Base-by-base conservation (phyloP, 371 early-diverging fungal species). In the Dichotomocladium elegans region DNA sequence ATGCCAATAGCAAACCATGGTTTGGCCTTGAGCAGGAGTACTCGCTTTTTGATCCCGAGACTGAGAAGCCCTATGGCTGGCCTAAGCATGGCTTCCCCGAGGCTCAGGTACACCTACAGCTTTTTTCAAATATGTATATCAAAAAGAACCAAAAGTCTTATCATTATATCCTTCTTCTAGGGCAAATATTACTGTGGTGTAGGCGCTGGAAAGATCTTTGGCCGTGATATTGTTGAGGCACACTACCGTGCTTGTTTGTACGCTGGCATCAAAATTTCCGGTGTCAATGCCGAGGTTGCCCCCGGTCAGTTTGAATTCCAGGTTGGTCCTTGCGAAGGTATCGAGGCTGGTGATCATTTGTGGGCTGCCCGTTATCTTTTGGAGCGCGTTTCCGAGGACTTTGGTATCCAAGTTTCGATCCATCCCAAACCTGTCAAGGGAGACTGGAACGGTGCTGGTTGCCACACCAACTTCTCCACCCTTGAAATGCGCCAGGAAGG, bases 11-110 rank as follows among this genome's bases (percentile, higher is more conserved):
- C 24, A 60, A 75, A 25, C 77, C 82, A 26, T 82, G 82, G 82
- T 82, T 82, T 55, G 82, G 82, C 47, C 72, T 82, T 54, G 82
- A 82, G 54, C 77, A 80, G 60, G 80, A 80, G 50, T 82, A 82
- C 49, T 73, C 77, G 53, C 49, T 82, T 41, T 65, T 82, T 48
- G 80, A 79, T 58, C 55, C 60, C 12, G 74, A 79, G 64, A 73
- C 74, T 55, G 53, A 69, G 47, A 64, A n/a, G n/a, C n/a, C n/a
- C n/a, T n/a, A n/a, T n/a, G n/a, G n/a, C n/a, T n/a, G n/a, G n/a
- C n/a, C n/a, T n/a, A n/a, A n/a, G n/a, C n/a, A n/a, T n/a, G n/a
- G n/a, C n/a, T n/a, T n/a, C n/a, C n/a, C n/a, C n/a, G 83, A 74
- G 45, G 72, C 83, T 31, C 83, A 82, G 61, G 78, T 74, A 45